Evolutionary conservation across 1,284 basidiomycete species (phyloP), one percentile per base, ranked within the genome.

Genomic region (Porodaedalea pini): DNA sequence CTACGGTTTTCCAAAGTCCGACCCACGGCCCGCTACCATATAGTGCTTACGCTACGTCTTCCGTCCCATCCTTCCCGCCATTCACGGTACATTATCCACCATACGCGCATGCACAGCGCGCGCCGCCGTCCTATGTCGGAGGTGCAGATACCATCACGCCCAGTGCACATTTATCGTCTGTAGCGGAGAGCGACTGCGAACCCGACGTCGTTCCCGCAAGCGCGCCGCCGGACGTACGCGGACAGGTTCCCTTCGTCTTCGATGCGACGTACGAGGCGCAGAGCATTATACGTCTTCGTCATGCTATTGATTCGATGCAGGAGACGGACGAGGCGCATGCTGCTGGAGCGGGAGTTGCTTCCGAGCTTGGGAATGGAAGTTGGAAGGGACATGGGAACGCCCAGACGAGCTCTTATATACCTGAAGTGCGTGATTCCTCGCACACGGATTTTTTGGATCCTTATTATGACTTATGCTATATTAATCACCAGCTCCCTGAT

Each of bases 231-330:
- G 57, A 59, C 39, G 44, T 47, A 7, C 52, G 52, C 36, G 57
- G 57, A 8, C 52, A 59, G 37, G 57, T 55, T 13, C 58, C 58
- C 11, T 60, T 60, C 51, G 44, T 60, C n/a, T 56, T 60, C 27
- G 58, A 60, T 36, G 40, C 39, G 2, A 55, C 36, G 19, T 54
- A 54, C 27, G 58, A 60, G 43, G 50, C 48, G 27, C 54, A 52
- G 19, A 56, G 44, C 29, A 49, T 43, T 8, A 39, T 53, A 19
- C 52, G 54, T 7, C 43, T 60, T n/a, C 54, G 41, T 10, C 48
- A 39, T 7, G 58, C 58, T 8, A 56, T 60, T 8, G 34, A 52
- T 15, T 34, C 49, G 3, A 57, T 57, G 56, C 54, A 47, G 15
- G 54, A 55, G 15, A 36, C n/a, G 17, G 34, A 27, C 13, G 36